Conservation (phyloP, 2,329 filamentous ascomycete species). For the Zopfia rhizophila region DNA sequence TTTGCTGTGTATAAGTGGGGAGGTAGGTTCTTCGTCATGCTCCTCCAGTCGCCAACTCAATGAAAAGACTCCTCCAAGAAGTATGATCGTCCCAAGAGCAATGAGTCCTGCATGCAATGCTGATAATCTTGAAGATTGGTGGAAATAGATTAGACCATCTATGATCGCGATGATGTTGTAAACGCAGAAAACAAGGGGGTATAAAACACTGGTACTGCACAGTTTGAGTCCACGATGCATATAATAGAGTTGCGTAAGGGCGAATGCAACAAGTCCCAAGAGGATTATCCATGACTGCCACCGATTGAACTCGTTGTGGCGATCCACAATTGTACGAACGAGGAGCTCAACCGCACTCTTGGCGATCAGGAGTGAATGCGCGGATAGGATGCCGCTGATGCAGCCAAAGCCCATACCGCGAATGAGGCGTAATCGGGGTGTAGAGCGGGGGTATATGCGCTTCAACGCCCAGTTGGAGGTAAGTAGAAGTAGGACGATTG, state of each 20-base stretch:
- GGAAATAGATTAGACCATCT: constrained; percentile 96
- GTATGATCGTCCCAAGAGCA: constrained; percentile 83
- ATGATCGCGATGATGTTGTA: constrained; percentile 99
- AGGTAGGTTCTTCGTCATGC: constrained; percentile 68
- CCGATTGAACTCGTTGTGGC: constrained; percentile 90
- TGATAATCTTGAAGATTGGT: constrained; percentile 83
- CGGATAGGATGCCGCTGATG: constrained; percentile 89
- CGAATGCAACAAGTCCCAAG: constrained; percentile 80
- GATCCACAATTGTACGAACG: constrained; percentile 84
- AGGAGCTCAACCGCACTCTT: constrained; percentile 97
- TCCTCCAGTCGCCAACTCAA: constrained; percentile 93
- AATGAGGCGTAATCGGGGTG: constrained; percentile 75
- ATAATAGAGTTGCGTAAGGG: constrained; percentile 92
- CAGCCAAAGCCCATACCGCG: constrained; percentile 89
- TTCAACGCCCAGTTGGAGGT: constrained; percentile 54
- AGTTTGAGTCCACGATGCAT: constrained; percentile 93
- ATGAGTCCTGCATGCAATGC: constrained; percentile 82
- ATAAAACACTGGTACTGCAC: constrained; percentile 93
- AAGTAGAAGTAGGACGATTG: constrained; percentile 77
- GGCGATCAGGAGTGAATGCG: constrained; percentile 90
- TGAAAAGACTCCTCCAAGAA: constrained; percentile 87
- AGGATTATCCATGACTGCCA: constrained; percentile 97
- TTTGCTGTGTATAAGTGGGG: constrained; percentile 47
- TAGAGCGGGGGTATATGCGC: constrained; percentile 54
- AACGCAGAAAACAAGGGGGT: constrained; percentile 96